Evolutionary conservation across 1,139 yeast genomes (phyloP).

Genomic region (Pichiaceae sp.): DNA sequence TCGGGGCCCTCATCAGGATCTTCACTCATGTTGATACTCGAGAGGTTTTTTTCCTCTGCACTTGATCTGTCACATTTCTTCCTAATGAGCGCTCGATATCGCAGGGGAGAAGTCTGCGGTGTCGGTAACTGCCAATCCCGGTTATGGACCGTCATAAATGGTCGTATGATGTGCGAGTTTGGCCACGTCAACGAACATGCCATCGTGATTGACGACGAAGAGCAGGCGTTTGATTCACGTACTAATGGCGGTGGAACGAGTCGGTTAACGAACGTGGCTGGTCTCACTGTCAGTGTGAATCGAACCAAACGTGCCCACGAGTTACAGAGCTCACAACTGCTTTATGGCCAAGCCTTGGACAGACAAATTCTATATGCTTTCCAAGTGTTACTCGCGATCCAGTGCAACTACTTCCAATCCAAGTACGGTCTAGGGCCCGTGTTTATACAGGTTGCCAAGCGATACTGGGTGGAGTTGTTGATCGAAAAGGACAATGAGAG

Average conservation of each 20-base stretch:
- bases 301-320: constrained; percentile 13
- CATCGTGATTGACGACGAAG: constrained; percentile 71
- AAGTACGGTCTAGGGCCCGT: constrained; percentile 4
- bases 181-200: constrained; percentile 87
- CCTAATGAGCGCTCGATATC: constrained; percentile 12
- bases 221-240: constrained; percentile 16
- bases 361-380: constrained; percentile 6
- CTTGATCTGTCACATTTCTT: too few species aligned
- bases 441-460: constrained; percentile 7
- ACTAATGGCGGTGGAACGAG: constrained; percentile 30
- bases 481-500: constrained; percentile 1
- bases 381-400: constrained; percentile 13
- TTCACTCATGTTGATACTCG: too few species aligned
- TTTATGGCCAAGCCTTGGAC: constrained; percentile 9
- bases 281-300: constrained; percentile 21
- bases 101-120: constrained; percentile 80
- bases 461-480: constrained; percentile 17
- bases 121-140: constrained; percentile 80
- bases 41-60: too few species aligned
- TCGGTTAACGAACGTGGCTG: constrained; percentile 39
- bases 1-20: background rate
- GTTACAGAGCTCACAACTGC: constrained; percentile 14
- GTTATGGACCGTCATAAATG: constrained; percentile 64
- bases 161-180: constrained; percentile 73
- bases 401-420: constrained; percentile 6